Conservation (phyloP, 345 rosid genomes). For the Gossypium anomalum region DNA sequence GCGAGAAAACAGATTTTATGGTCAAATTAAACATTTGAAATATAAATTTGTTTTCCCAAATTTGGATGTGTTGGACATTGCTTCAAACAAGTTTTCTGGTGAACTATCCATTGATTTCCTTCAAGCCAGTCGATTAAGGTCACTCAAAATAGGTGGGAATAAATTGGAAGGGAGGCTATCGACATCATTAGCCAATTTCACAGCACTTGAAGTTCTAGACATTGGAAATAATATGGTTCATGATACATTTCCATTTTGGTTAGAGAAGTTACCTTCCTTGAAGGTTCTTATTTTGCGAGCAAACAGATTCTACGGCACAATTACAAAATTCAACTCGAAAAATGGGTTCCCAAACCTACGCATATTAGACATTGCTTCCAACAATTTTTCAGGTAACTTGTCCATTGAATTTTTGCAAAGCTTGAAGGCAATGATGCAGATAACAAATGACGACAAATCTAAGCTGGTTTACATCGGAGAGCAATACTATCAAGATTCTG, state of each 20-base stretch:
- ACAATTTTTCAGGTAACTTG: conserved; percentile 12
- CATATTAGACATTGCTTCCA: background rate
- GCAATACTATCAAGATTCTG: background rate
- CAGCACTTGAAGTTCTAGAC: background rate
- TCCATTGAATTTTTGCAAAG: background rate
- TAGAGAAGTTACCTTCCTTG: background rate
- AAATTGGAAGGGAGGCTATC: background rate
- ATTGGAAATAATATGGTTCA: background rate
- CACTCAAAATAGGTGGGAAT: background rate
- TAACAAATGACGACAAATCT: background rate
- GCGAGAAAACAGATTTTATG: background rate
- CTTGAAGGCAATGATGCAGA: conserved; percentile 9
- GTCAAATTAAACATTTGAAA: background rate
- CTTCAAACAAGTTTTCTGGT: background rate
- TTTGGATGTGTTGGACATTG: background rate
- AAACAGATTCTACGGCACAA: background rate
- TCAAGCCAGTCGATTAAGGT: background rate
- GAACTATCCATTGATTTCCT: background rate
- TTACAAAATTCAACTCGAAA: background rate
- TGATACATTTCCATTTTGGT: background rate
- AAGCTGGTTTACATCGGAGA: background rate
- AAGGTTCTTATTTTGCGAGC: background rate
- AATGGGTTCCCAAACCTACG: background rate
- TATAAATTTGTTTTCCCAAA: background rate
- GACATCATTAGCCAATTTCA: background rate